phyloP scores from a whole-genome alignment of 1,139 yeast species.

The Pichia sp. region DNA sequence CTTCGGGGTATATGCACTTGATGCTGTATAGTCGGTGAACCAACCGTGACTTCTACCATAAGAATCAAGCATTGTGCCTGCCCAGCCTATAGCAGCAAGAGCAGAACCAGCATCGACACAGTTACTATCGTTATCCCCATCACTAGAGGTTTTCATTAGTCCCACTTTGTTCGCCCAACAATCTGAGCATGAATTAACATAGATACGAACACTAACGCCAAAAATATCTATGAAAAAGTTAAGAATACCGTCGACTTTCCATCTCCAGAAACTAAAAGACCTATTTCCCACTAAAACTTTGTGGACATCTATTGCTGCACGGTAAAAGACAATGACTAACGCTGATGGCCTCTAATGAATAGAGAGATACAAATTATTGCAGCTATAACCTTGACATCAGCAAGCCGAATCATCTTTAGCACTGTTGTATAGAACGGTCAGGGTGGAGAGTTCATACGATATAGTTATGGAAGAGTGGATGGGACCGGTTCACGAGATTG shows the following conservation, averaged over 20 bases:
- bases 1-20: neutral
- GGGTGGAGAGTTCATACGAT: no score
- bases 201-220: neutral
- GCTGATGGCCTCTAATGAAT: neutral
- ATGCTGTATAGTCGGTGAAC: neutral
- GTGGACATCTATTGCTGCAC: neutral
- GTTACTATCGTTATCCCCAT: neutral
- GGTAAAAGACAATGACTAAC: neutral
- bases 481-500: no score
- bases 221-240: neutral
- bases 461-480: no score
- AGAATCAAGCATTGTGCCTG: neutral
- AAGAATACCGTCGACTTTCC: neutral
- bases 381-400: neutral
- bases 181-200: neutral
- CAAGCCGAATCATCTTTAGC: no score
- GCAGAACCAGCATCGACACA: constrained; percentile 2
- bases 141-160: neutral
- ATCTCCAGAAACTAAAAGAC: neutral
- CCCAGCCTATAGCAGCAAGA: neutral
- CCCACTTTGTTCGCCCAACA: neutral
- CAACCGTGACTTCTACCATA: neutral
- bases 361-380: neutral
- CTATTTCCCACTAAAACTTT: neutral
- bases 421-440: no score